Base-by-base conservation (phyloP, 106 monocot species). In the Dendrobium chrysotoxum region DNA sequence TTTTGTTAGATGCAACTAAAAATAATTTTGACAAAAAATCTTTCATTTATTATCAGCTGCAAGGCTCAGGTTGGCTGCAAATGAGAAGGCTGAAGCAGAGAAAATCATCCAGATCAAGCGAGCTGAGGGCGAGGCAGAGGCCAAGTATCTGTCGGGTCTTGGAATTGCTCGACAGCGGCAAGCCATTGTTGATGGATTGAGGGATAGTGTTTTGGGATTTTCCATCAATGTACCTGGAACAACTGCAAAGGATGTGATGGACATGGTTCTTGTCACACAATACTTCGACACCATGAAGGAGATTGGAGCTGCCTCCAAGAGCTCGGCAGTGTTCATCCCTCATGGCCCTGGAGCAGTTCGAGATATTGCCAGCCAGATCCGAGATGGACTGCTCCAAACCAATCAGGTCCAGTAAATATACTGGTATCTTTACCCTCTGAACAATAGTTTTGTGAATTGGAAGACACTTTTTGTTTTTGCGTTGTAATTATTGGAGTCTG, bases 251-350 rank as follows among this genome's bases (percentile, higher is more conserved):
- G 92, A 92, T 71, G 92, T 92, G 53, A 86, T 92, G 87, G 92
- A 92, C 82, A 92, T 92, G 92, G 92, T 92, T 5, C 72, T 92
- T 1, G 83, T 92, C 31, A 92, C 89, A 0, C 90, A 90, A 75
- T 92, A 90, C 70, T 90, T 86, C 11, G 93, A 93, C 79, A 93
- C 93, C 40, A 93, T 93, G 93, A 93, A 90, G 72, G 93, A 93
- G 76, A 93, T 93, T 13, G 93, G 93, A 11, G 93, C 90, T 6
- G 38, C 85, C 21, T 87, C 90, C 31, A 91, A 89, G 28, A 84
- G 87, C 5, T 89, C 93, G 4, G 75, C 90, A 3, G 87, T 93
- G 31, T 93, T 93, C 84, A 90, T 93, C 58, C 93, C 93, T 18
- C 93, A 93, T 39, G 93, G 93, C 5, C 93, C 90, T 1, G 93